phyloP scores from a whole-genome alignment of 2,329 filamentous ascomycete genomes.

The Microsporum canis region DNA sequence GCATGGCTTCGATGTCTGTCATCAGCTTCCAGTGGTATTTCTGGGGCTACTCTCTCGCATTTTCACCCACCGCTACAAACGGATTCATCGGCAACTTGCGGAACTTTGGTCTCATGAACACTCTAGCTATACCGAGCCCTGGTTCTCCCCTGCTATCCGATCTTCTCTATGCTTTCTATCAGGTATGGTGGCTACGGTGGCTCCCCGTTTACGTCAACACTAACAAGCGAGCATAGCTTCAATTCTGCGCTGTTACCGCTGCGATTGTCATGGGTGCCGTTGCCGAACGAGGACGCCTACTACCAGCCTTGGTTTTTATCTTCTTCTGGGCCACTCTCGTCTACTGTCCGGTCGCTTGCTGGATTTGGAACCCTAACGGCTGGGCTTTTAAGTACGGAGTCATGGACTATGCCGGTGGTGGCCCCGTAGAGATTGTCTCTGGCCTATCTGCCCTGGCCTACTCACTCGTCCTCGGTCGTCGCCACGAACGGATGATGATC shows the following conservation, averaged over 20 bases:
- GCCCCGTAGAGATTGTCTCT: conserved; percentile 93
- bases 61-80: conserved; percentile 69
- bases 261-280: conserved; percentile 86
- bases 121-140: conserved; percentile 70
- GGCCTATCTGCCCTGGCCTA: conserved; percentile 90
- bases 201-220: background rate
- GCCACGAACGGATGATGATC: conserved; percentile 99
- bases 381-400: conserved; percentile 89
- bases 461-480: conserved; percentile 86
- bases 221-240: conserved; percentile 51
- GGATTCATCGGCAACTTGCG: conserved; percentile 84
- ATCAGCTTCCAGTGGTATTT: conserved; percentile 99
- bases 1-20: conserved; percentile 85
- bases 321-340: conserved; percentile 96
- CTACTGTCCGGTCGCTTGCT: conserved; percentile 93
- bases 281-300: conserved; percentile 82
- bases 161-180: conserved; percentile 88
- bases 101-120: conserved; percentile 80
- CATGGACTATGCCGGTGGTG: conserved; percentile 90
- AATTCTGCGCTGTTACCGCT: conserved; percentile 89
- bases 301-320: conserved; percentile 88
- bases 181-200: conserved; percentile 41
- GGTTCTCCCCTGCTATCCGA: conserved; percentile 82
- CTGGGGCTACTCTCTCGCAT: conserved; percentile 94
- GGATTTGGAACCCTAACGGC: conserved; percentile 91